phyloP scores from a whole-genome alignment of 345 rosid species.

The Aurinia saxatilis region DNA sequence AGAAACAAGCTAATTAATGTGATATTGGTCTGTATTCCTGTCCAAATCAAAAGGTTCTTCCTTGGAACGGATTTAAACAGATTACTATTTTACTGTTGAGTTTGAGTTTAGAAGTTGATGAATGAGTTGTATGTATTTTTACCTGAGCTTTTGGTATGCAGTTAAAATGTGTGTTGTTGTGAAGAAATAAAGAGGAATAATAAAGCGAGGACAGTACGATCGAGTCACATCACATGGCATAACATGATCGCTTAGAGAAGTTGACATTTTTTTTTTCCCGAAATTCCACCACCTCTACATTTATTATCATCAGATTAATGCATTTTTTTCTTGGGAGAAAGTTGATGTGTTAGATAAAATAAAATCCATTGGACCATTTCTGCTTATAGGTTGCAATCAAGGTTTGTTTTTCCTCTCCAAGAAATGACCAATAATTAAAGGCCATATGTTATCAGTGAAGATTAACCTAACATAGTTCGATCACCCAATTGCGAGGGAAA shows the following conservation, averaged over 20 bases:
- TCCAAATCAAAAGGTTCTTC: not conserved
- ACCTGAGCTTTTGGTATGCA: not conserved
- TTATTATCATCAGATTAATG: not conserved
- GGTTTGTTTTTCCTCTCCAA: not conserved
- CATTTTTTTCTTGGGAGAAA: not conserved
- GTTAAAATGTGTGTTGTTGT: not conserved
- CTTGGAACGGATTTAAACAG: not conserved
- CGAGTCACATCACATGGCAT: conserved; percentile 26
- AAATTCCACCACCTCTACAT: not conserved
- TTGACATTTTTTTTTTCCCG: not conserved
- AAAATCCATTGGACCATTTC: not conserved
- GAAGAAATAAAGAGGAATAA: not conserved
- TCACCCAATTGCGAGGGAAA: no score
- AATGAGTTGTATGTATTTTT: not conserved
- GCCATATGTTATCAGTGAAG: not conserved
- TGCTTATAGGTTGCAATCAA: not conserved
- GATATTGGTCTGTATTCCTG: not conserved
- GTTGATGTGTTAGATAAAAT: no score
- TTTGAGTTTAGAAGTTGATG: not conserved
- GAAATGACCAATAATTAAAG: not conserved
- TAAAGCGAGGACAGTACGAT: not conserved
- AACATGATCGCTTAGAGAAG: conserved; percentile 16
- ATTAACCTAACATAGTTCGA: no score
- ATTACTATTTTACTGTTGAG: not conserved
- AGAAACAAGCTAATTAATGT: not conserved